Percentiles rank a stretch among this genome's conserved stretches.
These are phyloP conservation scores for Papiliotrema nemorosa DNA, from an alignment of 1,284 basidiomycete species.

Conservation along the genomic window DNA sequence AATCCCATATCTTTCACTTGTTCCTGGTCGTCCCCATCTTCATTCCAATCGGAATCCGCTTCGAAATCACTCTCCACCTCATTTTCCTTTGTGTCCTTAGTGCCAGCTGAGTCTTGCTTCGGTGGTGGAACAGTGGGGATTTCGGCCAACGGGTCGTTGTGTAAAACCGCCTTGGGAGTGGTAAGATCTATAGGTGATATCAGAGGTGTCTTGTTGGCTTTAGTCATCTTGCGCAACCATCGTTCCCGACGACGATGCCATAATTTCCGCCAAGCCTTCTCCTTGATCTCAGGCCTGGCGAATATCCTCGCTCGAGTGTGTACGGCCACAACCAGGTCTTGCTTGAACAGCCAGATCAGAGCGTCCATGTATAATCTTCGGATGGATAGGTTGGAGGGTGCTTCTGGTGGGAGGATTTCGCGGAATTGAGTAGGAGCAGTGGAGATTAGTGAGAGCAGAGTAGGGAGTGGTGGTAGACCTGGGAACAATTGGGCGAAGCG, in stretches of 20 bases:
- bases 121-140: slow-evolving; percentile 7
- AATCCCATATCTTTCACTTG: slow-evolving; percentile 17
- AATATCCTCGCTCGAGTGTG: slow-evolving; percentile 82
- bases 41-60: slow-evolving; percentile 36
- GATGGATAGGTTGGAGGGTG: slow-evolving; percentile 12
- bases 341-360: slow-evolving; percentile 87
- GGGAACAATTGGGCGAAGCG: slow-evolving; percentile 69
- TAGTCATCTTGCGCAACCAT: slow-evolving; percentile 23
- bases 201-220: not conserved
- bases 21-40: slow-evolving; percentile 18
- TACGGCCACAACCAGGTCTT: slow-evolving; percentile 76
- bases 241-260: slow-evolving; percentile 35
- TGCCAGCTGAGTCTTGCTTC: not conserved
- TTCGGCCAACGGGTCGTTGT: slow-evolving; percentile 11
- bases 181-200: slow-evolving; percentile 10
- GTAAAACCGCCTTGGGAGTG: slow-evolving; percentile 24
- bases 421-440: slow-evolving; percentile 63
- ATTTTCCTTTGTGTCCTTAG: not conserved
- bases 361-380: slow-evolving; percentile 73
- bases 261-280: slow-evolving; percentile 46
- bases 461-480: slow-evolving; percentile 65
- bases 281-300: slow-evolving; percentile 72
- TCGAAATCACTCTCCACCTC: slow-evolving; percentile 23
- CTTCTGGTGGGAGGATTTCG: slow-evolving; percentile 32
- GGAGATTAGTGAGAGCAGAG: slow-evolving; percentile 69